Evolutionary conservation across 768 basidiomycete genomes (phyloP).

Genomic region (Boletus bicolor): DNA sequence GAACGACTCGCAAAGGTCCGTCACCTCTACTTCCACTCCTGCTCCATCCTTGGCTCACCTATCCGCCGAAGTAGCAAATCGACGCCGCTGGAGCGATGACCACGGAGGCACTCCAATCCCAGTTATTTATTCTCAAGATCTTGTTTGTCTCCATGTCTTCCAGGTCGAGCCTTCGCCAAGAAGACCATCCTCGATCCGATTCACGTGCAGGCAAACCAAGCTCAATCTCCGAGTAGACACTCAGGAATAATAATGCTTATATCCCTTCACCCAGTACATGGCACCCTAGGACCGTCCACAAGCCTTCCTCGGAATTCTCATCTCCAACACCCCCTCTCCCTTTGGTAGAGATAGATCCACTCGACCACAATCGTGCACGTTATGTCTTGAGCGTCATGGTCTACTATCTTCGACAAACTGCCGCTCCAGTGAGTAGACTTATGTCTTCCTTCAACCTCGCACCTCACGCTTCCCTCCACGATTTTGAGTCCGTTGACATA

Average conservation of each 20-base stretch:
- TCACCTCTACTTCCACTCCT: conserved; percentile 5
- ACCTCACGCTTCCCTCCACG: conserved; percentile 64
- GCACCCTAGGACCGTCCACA: conserved; percentile 30
- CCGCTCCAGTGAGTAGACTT: conserved; percentile 51
- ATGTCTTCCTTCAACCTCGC: conserved; percentile 59
- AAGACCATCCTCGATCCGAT: conserved; percentile 38
- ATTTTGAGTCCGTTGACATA: conserved; percentile 61
- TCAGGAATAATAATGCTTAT: conserved; percentile 35
- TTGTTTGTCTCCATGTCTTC: conserved; percentile 74
- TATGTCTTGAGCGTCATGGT: conserved; percentile 83
- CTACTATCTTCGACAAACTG: conserved; percentile 73
- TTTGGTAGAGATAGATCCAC: conserved; percentile 64
- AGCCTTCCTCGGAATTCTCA: conserved; percentile 41
- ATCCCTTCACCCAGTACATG: conserved; percentile 28
- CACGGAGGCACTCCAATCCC: conserved; percentile 79
- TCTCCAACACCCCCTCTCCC: conserved; percentile 34
- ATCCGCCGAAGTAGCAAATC: conserved; percentile 42
- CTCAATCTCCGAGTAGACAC: conserved; percentile 30
- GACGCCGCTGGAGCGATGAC: conserved; percentile 50
- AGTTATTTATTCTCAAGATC: conserved; percentile 82
- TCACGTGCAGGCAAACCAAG: conserved; percentile 42
- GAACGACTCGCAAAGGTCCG: conserved; percentile 75
- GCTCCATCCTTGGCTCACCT: conserved; percentile 11
- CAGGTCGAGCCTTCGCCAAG: conserved; percentile 55
- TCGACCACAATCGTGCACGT: conserved; percentile 79